Conservation (phyloP, 1,139 yeast species). For the Yamadazyma atlantica region DNA sequence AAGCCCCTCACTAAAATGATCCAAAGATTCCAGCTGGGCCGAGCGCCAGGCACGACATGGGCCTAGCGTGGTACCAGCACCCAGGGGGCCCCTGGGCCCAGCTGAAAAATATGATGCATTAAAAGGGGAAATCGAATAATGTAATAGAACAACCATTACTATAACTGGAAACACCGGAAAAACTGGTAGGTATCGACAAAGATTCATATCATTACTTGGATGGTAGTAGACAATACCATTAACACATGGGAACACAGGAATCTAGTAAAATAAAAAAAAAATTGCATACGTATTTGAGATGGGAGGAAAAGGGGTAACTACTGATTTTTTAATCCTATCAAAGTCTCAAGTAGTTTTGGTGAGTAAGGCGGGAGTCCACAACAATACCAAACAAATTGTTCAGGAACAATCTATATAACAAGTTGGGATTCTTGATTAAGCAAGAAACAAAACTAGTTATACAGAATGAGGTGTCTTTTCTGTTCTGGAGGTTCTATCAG, state of each 20-base stretch:
- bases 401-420: neutral
- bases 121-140: too few relatives aligned
- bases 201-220: neutral
- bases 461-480: neutral
- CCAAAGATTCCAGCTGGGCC: too few relatives aligned
- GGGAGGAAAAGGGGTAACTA: slow-evolving; percentile 1
- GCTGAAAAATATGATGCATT: too few relatives aligned
- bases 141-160: too few relatives aligned
- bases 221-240: neutral
- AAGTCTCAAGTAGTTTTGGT: slow-evolving; percentile 2
- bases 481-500: neutral
- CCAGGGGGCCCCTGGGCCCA: too few relatives aligned
- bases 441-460: neutral
- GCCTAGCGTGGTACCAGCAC: too few relatives aligned
- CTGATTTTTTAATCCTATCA: slow-evolving; percentile 2
- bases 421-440: too few relatives aligned
- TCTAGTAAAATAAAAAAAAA: neutral
- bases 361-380: neutral
- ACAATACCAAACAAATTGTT: neutral
- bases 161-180: too few relatives aligned
- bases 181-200: too few relatives aligned
- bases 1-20: too few relatives aligned
- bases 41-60: too few relatives aligned
- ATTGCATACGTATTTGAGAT: neutral
- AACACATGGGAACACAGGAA: neutral